Base-by-base conservation (phyloP, 371 early-diverging fungal species). In the Smittium mucronatum region DNA sequence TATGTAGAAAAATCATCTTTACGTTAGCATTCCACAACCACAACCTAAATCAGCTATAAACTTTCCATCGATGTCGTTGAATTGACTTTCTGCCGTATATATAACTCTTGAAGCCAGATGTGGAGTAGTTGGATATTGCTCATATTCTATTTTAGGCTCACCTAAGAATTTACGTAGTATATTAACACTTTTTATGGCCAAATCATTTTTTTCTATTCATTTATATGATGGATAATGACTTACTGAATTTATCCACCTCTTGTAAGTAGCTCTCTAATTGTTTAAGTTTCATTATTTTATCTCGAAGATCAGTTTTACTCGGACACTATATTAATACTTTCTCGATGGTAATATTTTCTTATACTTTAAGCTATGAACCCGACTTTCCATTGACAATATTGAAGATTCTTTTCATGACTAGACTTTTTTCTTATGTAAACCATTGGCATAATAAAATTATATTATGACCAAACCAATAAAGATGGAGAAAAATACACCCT, bases 71-170 rank as follows among this genome's bases (percentile, higher is more conserved):
- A 93, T 89, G 74, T 93, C 93, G 35, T 85, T 87, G 61, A 84
- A 91, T 8, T 83, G 81, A 2, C 84, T 81, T 70, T 88, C 89
- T 1, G 92, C 92, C 0, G 91, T 92, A 72, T 88, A 91, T 21
- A 92, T 78, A 82, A 93, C 87, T 35, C 89, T 80, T 16, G 92
- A 84, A 1, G 92, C 92, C 35, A 91, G 79, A 72, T 93, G 93
- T 60, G 93, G 83, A 1, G 90, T 87, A 0, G 93, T 93, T 0
- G 91, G 89, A 71, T 93, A 93, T 74, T 93, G 93, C 75, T 93
- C 93, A 69, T 85, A 83, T 57, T 89, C 85, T 68, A 88, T 83
- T 78, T 92, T 92, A 63, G 93, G 93, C 30, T 33, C 25, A 16
- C 47, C 67, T 67, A 36, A n/a, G 26, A 16, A 59, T 59, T 47